Evolutionary conservation across 768 basidiomycete genomes (phyloP).

Genomic region (Psilocybe cubensis): DNA sequence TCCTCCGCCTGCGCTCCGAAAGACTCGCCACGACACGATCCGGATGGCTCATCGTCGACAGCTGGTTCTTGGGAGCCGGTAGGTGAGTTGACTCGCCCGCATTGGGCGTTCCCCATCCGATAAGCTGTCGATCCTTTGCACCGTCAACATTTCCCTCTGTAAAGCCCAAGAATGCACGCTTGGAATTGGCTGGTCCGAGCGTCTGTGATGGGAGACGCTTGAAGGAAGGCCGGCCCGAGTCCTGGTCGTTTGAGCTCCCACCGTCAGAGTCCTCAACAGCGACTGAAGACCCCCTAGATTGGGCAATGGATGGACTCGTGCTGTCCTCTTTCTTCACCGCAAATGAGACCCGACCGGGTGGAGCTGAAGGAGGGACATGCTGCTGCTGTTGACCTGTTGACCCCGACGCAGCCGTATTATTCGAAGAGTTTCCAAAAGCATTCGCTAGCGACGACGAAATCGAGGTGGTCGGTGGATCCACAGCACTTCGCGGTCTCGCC

Average conservation of each 20-base stretch:
- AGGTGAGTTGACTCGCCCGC: not conserved
- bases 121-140: not conserved
- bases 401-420: not conserved
- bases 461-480: slow-evolving; percentile 14
- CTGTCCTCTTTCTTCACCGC: slow-evolving; percentile 14
- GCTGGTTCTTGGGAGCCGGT: not conserved
- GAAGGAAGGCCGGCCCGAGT: slow-evolving; percentile 57
- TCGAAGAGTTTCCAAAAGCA: slow-evolving; percentile 35
- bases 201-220: slow-evolving; percentile 54
- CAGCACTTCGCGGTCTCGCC: slow-evolving; percentile 28
- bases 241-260: slow-evolving; percentile 6
- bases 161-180: not conserved
- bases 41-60: slow-evolving; percentile 17
- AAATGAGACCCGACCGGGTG: slow-evolving; percentile 8
- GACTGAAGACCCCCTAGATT: slow-evolving; percentile 23
- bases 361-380: not conserved
- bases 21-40: slow-evolving; percentile 27
- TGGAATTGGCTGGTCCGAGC: not conserved
- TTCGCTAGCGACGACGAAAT: slow-evolving; percentile 42
- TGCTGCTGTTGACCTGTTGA: not conserved
- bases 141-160: no score
- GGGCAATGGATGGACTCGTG: slow-evolving; percentile 13
- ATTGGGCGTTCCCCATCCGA: not conserved
- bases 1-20: slow-evolving; percentile 32
- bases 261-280: slow-evolving; percentile 32